Percentiles rank a stretch among this genome's conserved stretches.
Conservation (phyloP, 768 basidiomycete genomes). For the Leucosporidium scottii region DNA sequence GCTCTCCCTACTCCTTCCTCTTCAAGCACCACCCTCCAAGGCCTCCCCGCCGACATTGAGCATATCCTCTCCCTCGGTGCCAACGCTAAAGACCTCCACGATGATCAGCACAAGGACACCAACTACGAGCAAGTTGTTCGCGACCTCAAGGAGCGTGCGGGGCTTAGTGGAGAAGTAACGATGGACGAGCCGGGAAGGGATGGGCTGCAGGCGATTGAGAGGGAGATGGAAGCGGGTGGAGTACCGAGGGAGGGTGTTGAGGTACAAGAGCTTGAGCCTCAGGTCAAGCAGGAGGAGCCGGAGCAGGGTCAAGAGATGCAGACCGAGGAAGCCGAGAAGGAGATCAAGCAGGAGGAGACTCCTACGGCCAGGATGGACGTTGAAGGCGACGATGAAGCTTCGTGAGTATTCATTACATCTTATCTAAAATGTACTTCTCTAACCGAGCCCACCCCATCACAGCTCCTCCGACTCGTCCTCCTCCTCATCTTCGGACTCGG, state of each 20-base stretch:
- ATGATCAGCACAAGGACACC: slow-evolving; percentile 8
- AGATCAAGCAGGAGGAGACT: no score
- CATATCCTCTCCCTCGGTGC: slow-evolving; percentile 30
- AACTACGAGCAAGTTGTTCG: slow-evolving; percentile 20
- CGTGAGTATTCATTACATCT: neutral
- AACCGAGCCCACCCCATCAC: neutral
- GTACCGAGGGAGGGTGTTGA: slow-evolving; percentile 4
- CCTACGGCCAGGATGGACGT: neutral
- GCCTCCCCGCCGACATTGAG: slow-evolving; percentile 29
- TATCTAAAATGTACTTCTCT: neutral
- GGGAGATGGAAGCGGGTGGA: slow-evolving; percentile 25
- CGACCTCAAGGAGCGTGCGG: slow-evolving; percentile 24
- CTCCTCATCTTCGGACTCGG: slow-evolving; percentile 12
- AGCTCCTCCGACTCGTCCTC: slow-evolving; percentile 16
- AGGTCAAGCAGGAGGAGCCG: neutral
- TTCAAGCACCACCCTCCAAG: slow-evolving; percentile 5
- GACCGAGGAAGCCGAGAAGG: neutral
- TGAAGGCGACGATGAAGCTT: neutral
- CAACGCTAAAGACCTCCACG: slow-evolving; percentile 6
- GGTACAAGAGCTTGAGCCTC: neutral
- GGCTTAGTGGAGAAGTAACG: neutral
- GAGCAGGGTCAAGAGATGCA: neutral
- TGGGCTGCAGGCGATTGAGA: slow-evolving; percentile 14
- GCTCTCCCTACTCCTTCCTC: slow-evolving; percentile 13
- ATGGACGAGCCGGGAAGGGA: neutral